These are phyloP conservation scores for Acrasis kona DNA, from an alignment of 78 protist species.

Conservation along the genomic window DNA sequence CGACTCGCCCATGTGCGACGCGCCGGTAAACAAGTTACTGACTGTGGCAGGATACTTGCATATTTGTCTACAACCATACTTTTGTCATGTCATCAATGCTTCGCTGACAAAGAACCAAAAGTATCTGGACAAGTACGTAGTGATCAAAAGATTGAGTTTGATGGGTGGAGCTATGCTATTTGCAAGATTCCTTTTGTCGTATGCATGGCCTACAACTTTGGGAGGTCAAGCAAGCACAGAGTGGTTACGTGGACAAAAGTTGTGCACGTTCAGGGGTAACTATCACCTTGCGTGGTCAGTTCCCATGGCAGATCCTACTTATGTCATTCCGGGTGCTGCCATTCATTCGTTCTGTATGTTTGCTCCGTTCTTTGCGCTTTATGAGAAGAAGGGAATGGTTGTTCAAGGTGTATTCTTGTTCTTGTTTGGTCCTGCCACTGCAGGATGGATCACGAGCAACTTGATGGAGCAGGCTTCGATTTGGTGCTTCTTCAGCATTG, in stretches of 20 bases:
- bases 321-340: not conserved
- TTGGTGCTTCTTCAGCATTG: conserved; percentile 35
- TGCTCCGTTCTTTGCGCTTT: conserved; percentile 22
- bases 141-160: not conserved
- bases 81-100: conserved; percentile 12
- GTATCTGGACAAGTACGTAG: not conserved
- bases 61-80: conserved; percentile 38
- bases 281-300: conserved; percentile 32
- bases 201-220: not conserved
- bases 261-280: conserved; percentile 20
- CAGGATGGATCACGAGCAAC: conserved; percentile 17
- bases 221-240: not conserved
- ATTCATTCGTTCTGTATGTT: conserved; percentile 30
- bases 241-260: conserved; percentile 25
- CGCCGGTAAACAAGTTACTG: not conserved
- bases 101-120: not conserved
- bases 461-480: conserved; percentile 32
- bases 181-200: not conserved
- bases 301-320: conserved; percentile 25
- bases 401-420: conserved; percentile 22
- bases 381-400: not conserved
- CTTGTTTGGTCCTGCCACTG: conserved; percentile 14
- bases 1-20: conserved; percentile 7
- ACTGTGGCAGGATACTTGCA: conserved; percentile 24
- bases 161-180: not conserved